Conservation (phyloP, 371 early-diverging fungal species). For the Mortierella sp. region DNA sequence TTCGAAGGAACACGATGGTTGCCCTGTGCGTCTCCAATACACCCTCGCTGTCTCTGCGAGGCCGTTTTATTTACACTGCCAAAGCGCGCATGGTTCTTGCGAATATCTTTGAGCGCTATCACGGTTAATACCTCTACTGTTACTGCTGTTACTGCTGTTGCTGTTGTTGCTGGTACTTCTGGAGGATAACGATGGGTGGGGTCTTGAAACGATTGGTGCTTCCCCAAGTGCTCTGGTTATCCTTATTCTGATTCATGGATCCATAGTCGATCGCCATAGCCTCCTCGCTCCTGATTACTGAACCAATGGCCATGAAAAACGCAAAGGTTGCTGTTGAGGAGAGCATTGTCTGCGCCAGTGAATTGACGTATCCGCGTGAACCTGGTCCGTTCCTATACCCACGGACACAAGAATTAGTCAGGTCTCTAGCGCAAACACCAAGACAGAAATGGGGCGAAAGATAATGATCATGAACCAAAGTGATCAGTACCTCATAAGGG, state of each 20-base stretch:
- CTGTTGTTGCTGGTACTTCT: constrained; percentile 24
- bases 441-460: not conserved
- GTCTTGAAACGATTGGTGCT: constrained; percentile 45
- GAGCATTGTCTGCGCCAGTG: constrained; percentile 67
- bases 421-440: too few species aligned
- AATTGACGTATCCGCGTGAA: constrained; percentile 66
- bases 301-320: constrained; percentile 78
- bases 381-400: constrained; percentile 72
- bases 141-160: constrained; percentile 9
- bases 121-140: not conserved
- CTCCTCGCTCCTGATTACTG: constrained; percentile 78
- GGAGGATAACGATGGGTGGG: constrained; percentile 56
- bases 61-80: not conserved
- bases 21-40: too few species aligned
- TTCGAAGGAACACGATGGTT: too few species aligned
- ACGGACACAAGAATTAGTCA: too few species aligned
- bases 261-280: constrained; percentile 36
- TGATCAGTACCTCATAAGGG: constrained; percentile 67
- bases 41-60: too few species aligned
- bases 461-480: not conserved
- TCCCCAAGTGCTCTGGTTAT: constrained; percentile 54
- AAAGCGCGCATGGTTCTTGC: not conserved
- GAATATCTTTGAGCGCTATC: not conserved
- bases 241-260: constrained; percentile 47
- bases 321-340: constrained; percentile 72